Evolutionary conservation across 805 yeast species (phyloP).

Genomic region (Myxozyma vanderwaltii): DNA sequence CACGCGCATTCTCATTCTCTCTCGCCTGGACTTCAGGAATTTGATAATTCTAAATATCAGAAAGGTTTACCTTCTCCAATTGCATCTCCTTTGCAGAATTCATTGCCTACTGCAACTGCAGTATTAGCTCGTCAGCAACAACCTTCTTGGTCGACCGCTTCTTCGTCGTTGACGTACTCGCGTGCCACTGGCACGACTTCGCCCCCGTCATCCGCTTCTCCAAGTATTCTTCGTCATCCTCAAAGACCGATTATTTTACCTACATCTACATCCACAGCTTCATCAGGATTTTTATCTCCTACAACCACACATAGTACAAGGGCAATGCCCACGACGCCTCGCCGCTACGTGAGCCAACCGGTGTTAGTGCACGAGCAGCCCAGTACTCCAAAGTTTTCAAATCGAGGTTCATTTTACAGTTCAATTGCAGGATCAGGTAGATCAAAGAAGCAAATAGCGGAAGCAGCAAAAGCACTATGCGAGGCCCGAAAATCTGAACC

Average conservation of each 20-base stretch:
- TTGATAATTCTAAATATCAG: too few relatives aligned
- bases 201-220: background rate
- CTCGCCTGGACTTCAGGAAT: background rate
- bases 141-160: background rate
- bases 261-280: too few relatives aligned
- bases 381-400: background rate
- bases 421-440: background rate
- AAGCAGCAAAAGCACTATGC: background rate
- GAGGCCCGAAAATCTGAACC: background rate
- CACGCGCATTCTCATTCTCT: background rate
- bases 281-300: too few relatives aligned
- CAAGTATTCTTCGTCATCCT: background rate
- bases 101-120: background rate
- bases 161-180: background rate
- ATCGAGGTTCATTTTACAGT: background rate
- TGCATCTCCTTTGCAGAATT: background rate
- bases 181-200: background rate
- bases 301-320: background rate
- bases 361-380: background rate
- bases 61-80: background rate
- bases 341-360: background rate
- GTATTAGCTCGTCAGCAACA: background rate
- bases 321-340: background rate
- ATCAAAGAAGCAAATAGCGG: conserved; percentile 1
- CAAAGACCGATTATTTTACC: too few relatives aligned